Conservation (phyloP, 345 rosid species). For the Lenwebbia sp. region DNA sequence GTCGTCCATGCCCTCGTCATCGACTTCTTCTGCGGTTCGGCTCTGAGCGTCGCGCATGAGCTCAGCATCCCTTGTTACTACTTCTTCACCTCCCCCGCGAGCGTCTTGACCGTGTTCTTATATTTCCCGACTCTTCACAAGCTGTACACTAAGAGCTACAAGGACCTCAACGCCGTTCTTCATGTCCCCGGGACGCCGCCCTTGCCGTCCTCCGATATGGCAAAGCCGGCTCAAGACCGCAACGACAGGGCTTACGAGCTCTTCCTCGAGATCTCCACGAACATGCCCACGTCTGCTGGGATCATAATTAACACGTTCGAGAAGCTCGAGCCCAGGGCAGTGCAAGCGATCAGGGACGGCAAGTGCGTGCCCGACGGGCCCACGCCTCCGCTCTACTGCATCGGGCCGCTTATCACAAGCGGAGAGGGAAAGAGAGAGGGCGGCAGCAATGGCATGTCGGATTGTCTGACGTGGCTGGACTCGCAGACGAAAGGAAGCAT, state of each 20-base stretch:
- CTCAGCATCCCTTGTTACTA: constrained; percentile 33
- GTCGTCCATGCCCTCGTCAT: constrained; percentile 21
- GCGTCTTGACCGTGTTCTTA: constrained; percentile 16
- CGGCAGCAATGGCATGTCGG: background rate
- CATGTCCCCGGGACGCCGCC: constrained; percentile 35
- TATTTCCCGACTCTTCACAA: constrained; percentile 21
- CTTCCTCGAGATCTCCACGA: constrained; percentile 2
- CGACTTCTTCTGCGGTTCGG: constrained; percentile 39
- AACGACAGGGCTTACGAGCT: constrained; percentile 10
- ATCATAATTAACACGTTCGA: constrained; percentile 50
- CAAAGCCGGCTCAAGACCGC: constrained; percentile 10
- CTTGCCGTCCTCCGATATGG: constrained; percentile 14
- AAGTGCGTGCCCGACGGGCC: background rate
- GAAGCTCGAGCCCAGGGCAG: constrained; percentile 26
- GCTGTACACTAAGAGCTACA: constrained; percentile 15
- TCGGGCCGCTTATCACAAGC: constrained; percentile 14
- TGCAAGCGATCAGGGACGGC: constrained; percentile 22
- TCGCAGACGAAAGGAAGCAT: constrained; percentile 27
- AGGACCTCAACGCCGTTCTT: constrained; percentile 13
- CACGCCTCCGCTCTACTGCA: constrained; percentile 12
- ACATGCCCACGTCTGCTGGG: constrained; percentile 22
- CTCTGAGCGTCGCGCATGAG: constrained; percentile 8
- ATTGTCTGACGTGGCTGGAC: constrained; percentile 27
- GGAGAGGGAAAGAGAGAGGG: background rate
- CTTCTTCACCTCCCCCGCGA: constrained; percentile 34